Percentiles rank a stretch among this genome's conserved stretches.
These are phyloP conservation scores for Boletus vinaceobasis DNA, from an alignment of 768 basidiomycete species.

Conservation along the genomic window DNA sequence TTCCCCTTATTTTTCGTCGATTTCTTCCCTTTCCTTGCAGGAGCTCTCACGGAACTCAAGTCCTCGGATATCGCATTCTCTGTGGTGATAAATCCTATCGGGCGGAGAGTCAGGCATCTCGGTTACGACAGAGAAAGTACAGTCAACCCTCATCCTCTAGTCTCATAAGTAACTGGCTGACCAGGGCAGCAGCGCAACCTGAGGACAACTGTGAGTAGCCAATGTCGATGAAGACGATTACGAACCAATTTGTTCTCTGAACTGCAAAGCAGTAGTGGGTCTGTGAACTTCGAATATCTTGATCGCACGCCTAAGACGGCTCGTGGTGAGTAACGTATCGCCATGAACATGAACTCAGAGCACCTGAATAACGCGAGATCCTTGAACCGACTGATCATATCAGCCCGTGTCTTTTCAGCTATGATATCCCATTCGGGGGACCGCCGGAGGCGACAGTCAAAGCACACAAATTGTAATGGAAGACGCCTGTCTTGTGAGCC, in stretches of 20 bases:
- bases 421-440: conserved; percentile 72
- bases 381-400: conserved; percentile 60
- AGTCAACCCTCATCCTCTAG: conserved; percentile 65
- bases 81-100: conserved; percentile 58
- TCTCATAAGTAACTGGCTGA: conserved; percentile 61
- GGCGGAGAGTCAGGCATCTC: conserved; percentile 5
- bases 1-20: conserved; percentile 40
- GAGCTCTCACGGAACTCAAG: conserved; percentile 40
- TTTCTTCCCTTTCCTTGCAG: conserved; percentile 40
- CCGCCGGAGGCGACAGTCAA: conserved; percentile 68
- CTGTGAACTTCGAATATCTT: conserved; percentile 58
- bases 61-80: conserved; percentile 48
- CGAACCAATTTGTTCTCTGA: conserved; percentile 61
- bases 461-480: conserved; percentile 62
- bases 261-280: conserved; percentile 45
- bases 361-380: conserved; percentile 73
- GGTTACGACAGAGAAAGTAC: neutral
- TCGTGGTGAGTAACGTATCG: neutral
- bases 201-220: conserved; percentile 9
- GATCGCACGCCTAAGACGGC: conserved; percentile 55
- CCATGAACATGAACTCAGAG: neutral
- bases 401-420: conserved; percentile 49
- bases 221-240: neutral
- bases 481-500: conserved; percentile 53
- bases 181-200: conserved; percentile 55